These are phyloP conservation scores for Boletus vermiculosoides DNA, from an alignment of 768 basidiomycete species.

Conservation along the genomic window DNA sequence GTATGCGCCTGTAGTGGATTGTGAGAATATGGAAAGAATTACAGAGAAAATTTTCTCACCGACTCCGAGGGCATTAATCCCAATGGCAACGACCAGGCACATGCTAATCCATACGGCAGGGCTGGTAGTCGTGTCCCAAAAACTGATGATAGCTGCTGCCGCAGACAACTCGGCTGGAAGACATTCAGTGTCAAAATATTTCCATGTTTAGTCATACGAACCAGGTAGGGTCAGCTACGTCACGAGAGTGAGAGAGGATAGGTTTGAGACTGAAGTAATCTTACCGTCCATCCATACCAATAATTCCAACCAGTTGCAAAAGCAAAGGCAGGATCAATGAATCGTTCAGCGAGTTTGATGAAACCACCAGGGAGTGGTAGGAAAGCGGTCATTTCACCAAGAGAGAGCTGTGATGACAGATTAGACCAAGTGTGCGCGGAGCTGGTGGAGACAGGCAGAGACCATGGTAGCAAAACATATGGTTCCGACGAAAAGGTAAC, in stretches of 20 bases:
- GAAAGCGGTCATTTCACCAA: conserved; percentile 48
- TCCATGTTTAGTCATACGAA: conserved; percentile 3
- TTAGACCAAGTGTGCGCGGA: not conserved
- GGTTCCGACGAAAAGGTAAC: conserved; percentile 37
- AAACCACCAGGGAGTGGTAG: conserved; percentile 47
- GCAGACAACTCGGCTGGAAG: conserved; percentile 46
- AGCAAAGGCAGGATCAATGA: conserved; percentile 45
- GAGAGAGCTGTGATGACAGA: conserved; percentile 23
- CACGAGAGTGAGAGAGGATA: conserved; percentile 1
- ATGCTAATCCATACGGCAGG: conserved; percentile 53
- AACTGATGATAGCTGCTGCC: conserved; percentile 49
- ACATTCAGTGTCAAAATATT: conserved; percentile 1
- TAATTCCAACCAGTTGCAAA: conserved; percentile 46
- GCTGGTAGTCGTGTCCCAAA: conserved; percentile 41
- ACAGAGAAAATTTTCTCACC: conserved; percentile 22
- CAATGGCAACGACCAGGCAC: conserved; percentile 48
- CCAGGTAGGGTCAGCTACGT: conserved; percentile 27
- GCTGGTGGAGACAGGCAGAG: not conserved
- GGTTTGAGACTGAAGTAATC: not conserved
- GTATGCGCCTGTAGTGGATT: conserved; percentile 32
- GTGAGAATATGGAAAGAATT: not conserved
- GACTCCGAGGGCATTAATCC: conserved; percentile 44
- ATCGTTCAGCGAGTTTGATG: conserved; percentile 47
- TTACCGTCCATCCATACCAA: conserved; percentile 40
- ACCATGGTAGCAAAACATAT: conserved; percentile 43